Conservation (phyloP, 805 yeast genomes). For the Phaffomyces opuntiae region DNA sequence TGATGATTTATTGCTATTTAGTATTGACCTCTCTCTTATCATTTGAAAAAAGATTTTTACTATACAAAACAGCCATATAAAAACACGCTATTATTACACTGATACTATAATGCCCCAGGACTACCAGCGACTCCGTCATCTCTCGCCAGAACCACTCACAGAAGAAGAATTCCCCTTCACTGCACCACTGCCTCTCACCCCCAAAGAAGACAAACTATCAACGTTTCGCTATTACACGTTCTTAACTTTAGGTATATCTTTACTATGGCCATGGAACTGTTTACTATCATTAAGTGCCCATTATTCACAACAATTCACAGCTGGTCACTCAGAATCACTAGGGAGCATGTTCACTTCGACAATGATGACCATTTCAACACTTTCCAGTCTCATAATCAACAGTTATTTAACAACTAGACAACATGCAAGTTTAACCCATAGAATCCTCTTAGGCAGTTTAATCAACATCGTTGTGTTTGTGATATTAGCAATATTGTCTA, state of each 20-base stretch:
- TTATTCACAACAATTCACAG: slow-evolving; percentile 47
- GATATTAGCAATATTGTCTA: slow-evolving; percentile 20
- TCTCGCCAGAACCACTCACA: slow-evolving; percentile 10
- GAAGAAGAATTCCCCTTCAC: background rate
- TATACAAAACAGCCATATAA: too few species aligned
- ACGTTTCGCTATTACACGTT: slow-evolving; percentile 46
- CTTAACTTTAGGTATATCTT: slow-evolving; percentile 63
- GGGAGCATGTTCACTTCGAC: slow-evolving; percentile 59
- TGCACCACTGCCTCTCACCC: background rate
- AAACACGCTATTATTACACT: too few species aligned
- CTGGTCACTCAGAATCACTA: slow-evolving; percentile 28
- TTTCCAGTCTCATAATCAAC: slow-evolving; percentile 55
- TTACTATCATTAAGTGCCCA: slow-evolving; percentile 81
- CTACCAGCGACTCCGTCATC: background rate
- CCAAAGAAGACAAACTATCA: slow-evolving; percentile 1
- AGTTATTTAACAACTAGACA: slow-evolving; percentile 61
- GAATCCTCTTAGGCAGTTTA: slow-evolving; percentile 56
- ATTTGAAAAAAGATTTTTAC: too few species aligned
- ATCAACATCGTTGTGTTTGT: slow-evolving; percentile 52
- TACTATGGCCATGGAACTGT: slow-evolving; percentile 97
- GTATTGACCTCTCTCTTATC: too few species aligned
- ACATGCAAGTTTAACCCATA: slow-evolving; percentile 41
- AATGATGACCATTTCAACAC: slow-evolving; percentile 82
- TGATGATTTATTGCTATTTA: too few species aligned
- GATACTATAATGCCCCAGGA: background rate